Evolutionary conservation across 371 early-diverging fungal genomes (phyloP), one percentile per base, ranked within the genome.

Genomic region (Amoeboaphelidium occidentale): DNA sequence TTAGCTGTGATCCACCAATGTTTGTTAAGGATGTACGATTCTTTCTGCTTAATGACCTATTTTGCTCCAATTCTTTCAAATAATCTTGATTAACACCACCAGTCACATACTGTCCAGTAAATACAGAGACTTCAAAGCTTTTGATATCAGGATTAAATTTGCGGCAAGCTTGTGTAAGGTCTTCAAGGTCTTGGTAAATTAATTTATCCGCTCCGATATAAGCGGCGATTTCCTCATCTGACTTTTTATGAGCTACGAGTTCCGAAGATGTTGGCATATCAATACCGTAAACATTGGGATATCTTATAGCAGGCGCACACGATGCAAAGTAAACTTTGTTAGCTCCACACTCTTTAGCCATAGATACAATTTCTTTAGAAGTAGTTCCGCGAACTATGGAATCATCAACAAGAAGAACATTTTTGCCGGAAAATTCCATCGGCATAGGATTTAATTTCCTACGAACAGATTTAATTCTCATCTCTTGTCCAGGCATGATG

Each of bases 241-340:
- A 72, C 41, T 77, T 73, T 26, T 70, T 67, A 47, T 74, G 70
- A 3, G 92, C 97, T 21, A 96, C 82, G 42, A 96, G 68, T 58
- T 96, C 97, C 41, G 67, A 59, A 23, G 80, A 73, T 17, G 86
- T 80, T 23, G 97, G 97, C 94, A 96, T 96, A 56, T 96, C 93
- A 64, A 96, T 96, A 55, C 97, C 97, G 58, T 96, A 96, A 20
- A 96, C 97, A 62, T 96, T 96, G 49, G 91, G 92, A 70, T 69
- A 83, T 66, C 84, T 68, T 50, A 96, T 81, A 45, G 91, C 79
- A 27, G 97, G 97, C 0, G 97, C 84, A 49, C 91, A 90, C 1
- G 89, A 88, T 2, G 97, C 97, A 67, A 96, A 85, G 62, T 91
- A 92, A 6, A 96, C 97, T 63, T 92, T 92, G 55, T 81, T 81